These are phyloP conservation scores for Arthrobotrys iridis DNA, from an alignment of 2,329 filamentous ascomycete genomes.

Conservation along the genomic window DNA sequence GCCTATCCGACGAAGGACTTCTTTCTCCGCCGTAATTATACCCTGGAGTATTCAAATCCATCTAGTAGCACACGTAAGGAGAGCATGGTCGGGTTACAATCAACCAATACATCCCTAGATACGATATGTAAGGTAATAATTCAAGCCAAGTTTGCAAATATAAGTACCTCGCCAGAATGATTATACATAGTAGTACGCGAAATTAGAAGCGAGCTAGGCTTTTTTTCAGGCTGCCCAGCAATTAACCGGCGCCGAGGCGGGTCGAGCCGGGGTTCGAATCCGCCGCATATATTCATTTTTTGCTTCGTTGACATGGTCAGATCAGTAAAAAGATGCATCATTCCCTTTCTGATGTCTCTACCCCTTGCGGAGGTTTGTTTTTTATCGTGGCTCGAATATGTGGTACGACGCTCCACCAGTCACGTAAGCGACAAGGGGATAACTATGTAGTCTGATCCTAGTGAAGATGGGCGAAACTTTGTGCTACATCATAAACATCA, in stretches of 20 bases:
- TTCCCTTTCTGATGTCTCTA: neutral
- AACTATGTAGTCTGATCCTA: neutral
- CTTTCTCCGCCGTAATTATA: neutral
- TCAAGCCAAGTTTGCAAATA: neutral
- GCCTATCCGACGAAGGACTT: too few relatives aligned
- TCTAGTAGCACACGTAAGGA: neutral
- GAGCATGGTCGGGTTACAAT: neutral
- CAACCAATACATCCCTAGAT: neutral
- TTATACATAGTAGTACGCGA: neutral
- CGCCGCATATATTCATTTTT: slow-evolving; percentile 23
- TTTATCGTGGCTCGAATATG: neutral
- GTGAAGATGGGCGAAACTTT: neutral
- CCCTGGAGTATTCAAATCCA: neutral
- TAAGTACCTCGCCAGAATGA: neutral
- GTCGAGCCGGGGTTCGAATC: slow-evolving; percentile 17
- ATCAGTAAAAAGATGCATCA: neutral
- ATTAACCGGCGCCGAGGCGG: slow-evolving; percentile 42
- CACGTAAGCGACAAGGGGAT: neutral
- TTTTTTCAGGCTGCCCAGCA: neutral
- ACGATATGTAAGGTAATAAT: neutral
- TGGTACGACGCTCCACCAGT: slow-evolving; percentile 24
- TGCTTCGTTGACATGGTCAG: neutral
- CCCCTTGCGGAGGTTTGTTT: neutral
- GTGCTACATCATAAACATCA: neutral
- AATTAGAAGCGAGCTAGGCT: neutral